Percentiles rank a stretch among this genome's conserved stretches.
phyloP scores from a whole-genome alignment of 129 eudicot species.

The Flaveria brownii region DNA sequence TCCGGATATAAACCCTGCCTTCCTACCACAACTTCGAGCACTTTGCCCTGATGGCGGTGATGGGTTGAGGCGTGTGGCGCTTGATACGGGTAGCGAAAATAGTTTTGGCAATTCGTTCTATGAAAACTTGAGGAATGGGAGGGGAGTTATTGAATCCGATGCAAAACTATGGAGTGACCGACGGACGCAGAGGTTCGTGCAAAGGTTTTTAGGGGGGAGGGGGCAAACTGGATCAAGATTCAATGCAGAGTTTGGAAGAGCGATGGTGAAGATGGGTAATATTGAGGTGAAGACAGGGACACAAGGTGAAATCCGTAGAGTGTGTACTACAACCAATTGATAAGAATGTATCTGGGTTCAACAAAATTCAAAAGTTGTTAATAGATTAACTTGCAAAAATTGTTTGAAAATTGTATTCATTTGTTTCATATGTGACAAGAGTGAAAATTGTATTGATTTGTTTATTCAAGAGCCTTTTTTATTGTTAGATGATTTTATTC shows the following conservation, averaged over 20 bases:
- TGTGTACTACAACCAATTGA: slow-evolving; percentile 56
- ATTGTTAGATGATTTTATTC: no score
- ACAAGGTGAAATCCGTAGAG: slow-evolving; percentile 64
- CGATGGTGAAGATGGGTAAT: slow-evolving; percentile 82
- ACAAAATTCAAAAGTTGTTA: neutral
- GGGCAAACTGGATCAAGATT: slow-evolving; percentile 46
- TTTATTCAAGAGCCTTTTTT: no score
- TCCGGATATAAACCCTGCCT: slow-evolving; percentile 48
- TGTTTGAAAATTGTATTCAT: no score
- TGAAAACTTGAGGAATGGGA: slow-evolving; percentile 45
- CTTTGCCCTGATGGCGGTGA: slow-evolving; percentile 60
- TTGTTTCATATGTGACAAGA: no score
- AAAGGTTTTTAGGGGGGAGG: slow-evolving; percentile 46
- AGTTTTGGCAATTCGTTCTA: slow-evolving; percentile 51
- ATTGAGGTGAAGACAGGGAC: slow-evolving; percentile 55
- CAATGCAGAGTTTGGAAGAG: slow-evolving; percentile 52
- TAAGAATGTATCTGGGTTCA: neutral
- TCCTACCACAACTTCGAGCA: slow-evolving; percentile 49
- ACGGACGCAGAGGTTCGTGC: slow-evolving; percentile 48
- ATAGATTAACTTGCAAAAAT: no score
- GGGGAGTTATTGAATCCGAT: slow-evolving; percentile 69
- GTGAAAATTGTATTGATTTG: no score
- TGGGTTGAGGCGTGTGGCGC: slow-evolving; percentile 40
- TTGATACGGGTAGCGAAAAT: slow-evolving; percentile 52
- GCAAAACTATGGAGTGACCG: slow-evolving; percentile 54